Evolutionary conservation across 2,329 filamentous ascomycete species (phyloP), one percentile per base, ranked within the genome.

Genomic region (Myriosclerotinia duriaeana): DNA sequence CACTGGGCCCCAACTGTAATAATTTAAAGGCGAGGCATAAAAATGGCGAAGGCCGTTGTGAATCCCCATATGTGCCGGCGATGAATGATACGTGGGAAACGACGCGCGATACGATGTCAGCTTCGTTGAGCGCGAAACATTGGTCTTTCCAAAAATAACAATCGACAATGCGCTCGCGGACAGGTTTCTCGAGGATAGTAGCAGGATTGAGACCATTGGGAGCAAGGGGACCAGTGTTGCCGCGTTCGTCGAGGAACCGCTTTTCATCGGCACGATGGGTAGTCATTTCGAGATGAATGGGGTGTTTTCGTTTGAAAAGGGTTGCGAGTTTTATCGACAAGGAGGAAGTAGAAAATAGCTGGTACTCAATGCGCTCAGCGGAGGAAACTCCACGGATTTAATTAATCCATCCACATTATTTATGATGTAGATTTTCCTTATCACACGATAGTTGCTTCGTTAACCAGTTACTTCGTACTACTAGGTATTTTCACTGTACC

Each of bases 141-240:
- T 97, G 93, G 80, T 98, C 95, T 79, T 97, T 97, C 90, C 93
- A 99, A 82, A 97, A 99, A 80, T 97, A 96, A 64, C 88, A 92
- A 76, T 97, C 93, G 72, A 93, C 88, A 78, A 99, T 97, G 76
- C 95, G 93, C 79, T 99, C 95, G 76, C 91, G 91, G 71, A 97
- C 92, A 52, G 93, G 90, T 78, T 96, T 97, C 79, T 98, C 94
- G 84, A 98, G 91, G 68, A 98, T 91, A 5, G 91, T 93, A n/a
- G 93, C 91, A 0, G 94, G 94, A 80, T 97, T 97, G 75, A 96
- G 89, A 68, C 93, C 93, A 77, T 94, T 89, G 67, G 87, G 93
- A 70, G 95, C 89, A 30, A 96, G 85, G 46, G 87, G 79, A 55
- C 89, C 91, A 15, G 81, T 83, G 76, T 91, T 91, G 76, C 94